Conservation (phyloP, 2,329 filamentous ascomycete genomes). For the Chrysoporthe austroafricana region DNA sequence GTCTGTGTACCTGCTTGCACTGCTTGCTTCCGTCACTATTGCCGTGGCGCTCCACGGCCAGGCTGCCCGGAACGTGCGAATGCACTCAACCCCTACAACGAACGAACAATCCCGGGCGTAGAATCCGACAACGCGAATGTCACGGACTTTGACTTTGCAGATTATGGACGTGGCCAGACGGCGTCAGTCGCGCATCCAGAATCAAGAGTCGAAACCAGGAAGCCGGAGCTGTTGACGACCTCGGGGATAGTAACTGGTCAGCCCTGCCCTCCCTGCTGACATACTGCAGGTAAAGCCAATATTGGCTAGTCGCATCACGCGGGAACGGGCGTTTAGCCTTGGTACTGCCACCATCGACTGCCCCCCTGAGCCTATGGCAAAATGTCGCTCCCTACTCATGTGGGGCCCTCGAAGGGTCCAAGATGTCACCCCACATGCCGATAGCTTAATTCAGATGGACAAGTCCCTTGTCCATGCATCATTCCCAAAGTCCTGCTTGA, state of each 20-base stretch:
- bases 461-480: background rate
- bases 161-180: background rate
- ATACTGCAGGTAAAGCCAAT: slow-evolving; percentile 14
- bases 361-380: slow-evolving; percentile 20
- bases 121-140: slow-evolving; percentile 9
- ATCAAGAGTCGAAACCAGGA: background rate
- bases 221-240: slow-evolving; percentile 14
- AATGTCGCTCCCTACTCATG: slow-evolving; percentile 11
- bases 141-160: background rate
- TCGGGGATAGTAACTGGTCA: slow-evolving; percentile 19
- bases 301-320: slow-evolving; percentile 22
- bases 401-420: slow-evolving; percentile 23
- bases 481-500: background rate
- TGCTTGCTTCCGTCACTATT: slow-evolving; percentile 18
- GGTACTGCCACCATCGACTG: slow-evolving; percentile 21
- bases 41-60: slow-evolving; percentile 8
- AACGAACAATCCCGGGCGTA: background rate
- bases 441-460: slow-evolving; percentile 5
- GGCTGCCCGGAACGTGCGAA: slow-evolving; percentile 13
- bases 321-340: slow-evolving; percentile 22
- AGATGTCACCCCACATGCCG: slow-evolving; percentile 24
- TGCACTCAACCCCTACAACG: slow-evolving; percentile 3
- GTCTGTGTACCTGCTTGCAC: slow-evolving; percentile 17
- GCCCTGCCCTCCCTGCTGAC: slow-evolving; percentile 18
- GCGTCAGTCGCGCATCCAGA: background rate